phyloP scores from a whole-genome alignment of 805 yeast genomes.

The Saccharomycopsis javanensis region DNA sequence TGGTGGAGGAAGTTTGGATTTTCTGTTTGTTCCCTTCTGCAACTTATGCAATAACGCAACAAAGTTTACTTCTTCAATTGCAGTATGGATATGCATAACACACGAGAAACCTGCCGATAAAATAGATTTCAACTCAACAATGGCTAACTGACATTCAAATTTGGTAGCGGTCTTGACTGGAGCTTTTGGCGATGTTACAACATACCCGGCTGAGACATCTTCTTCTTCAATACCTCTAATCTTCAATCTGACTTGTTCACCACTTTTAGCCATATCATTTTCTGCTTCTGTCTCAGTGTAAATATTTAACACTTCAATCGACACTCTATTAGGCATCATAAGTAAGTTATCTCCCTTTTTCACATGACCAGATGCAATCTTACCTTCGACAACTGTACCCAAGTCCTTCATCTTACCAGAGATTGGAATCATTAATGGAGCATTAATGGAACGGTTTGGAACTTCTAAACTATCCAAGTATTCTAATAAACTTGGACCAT shows the following conservation, averaged over 20 bases:
- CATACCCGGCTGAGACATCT: constrained; percentile 86
- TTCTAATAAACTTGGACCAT: constrained; percentile 86
- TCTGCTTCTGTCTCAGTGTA: constrained; percentile 95
- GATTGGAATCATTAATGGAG: constrained; percentile 96
- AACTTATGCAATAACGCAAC: constrained; percentile 79
- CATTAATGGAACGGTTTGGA: constrained; percentile 77
- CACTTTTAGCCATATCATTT: constrained; percentile 81
- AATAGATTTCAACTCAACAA: constrained; percentile 91
- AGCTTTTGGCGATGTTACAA: constrained; percentile 70
- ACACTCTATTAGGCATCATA: constrained; percentile 84
- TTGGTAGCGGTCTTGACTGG: constrained; percentile 88
- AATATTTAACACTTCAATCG: constrained; percentile 78
- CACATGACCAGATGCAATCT: constrained; percentile 91
- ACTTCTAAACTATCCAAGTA: constrained; percentile 76
- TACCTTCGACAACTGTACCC: constrained; percentile 97
- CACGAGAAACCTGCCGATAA: constrained; percentile 93
- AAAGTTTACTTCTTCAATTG: constrained; percentile 89
- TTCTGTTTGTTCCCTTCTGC: constrained; percentile 94
- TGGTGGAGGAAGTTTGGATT: constrained; percentile 93
- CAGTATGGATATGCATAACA: constrained; percentile 98
- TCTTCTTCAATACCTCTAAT: constrained; percentile 96
- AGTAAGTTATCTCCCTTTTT: constrained; percentile 67
- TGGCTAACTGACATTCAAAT: constrained; percentile 94
- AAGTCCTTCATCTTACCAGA: constrained; percentile 91
- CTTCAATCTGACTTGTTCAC: constrained; percentile 94